Evolutionary conservation across 805 yeast species (phyloP).

Genomic region (Torulaspora delbrueckii): DNA sequence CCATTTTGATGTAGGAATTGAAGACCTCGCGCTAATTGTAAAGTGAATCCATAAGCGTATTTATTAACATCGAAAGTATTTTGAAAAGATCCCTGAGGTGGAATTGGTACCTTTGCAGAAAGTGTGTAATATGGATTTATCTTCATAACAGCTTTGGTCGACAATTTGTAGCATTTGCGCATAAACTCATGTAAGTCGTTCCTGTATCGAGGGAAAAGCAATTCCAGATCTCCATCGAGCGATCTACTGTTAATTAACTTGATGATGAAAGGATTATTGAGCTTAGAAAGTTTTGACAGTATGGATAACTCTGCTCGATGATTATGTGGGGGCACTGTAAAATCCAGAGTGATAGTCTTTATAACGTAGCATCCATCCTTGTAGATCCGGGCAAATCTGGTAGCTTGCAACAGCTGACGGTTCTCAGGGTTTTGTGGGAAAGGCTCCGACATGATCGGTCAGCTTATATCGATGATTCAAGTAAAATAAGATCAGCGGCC

Average conservation of each 20-base stretch:
- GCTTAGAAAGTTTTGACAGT: slow-evolving; percentile 13
- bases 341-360: slow-evolving; percentile 26
- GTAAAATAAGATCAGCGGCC: neutral
- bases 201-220: slow-evolving; percentile 19
- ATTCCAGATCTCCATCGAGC: slow-evolving; percentile 17
- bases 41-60: slow-evolving; percentile 47
- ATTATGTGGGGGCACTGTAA: slow-evolving; percentile 29
- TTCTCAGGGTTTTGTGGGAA: neutral
- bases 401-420: slow-evolving; percentile 17
- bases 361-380: slow-evolving; percentile 14
- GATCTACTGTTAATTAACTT: slow-evolving; percentile 14
- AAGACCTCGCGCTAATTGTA: slow-evolving; percentile 68
- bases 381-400: slow-evolving; percentile 27
- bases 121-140: slow-evolving; percentile 23
- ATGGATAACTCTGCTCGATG: slow-evolving; percentile 25
- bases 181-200: slow-evolving; percentile 20
- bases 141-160: slow-evolving; percentile 1
- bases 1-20: slow-evolving; percentile 81
- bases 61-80: slow-evolving; percentile 22
- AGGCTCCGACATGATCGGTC: neutral
- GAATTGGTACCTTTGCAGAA: neutral
- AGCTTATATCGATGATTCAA: neutral
- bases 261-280: slow-evolving; percentile 13
- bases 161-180: slow-evolving; percentile 15
- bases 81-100: slow-evolving; percentile 3